phyloP scores from a whole-genome alignment of 768 basidiomycete species.

The Trametes coccinea region DNA sequence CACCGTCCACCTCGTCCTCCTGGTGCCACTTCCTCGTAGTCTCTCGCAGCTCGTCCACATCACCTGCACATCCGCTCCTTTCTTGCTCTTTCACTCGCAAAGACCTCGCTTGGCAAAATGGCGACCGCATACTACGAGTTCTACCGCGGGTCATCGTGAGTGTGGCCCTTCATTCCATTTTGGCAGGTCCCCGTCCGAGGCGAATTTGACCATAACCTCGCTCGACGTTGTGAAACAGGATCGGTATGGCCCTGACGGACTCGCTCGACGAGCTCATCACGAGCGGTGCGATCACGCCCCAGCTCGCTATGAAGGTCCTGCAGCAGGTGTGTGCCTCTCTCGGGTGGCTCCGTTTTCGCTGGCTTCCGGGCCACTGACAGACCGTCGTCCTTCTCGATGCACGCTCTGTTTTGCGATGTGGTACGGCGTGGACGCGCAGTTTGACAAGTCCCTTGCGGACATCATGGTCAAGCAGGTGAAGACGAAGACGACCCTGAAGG shows the following conservation, averaged over 20 bases:
- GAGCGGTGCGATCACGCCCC: conserved; percentile 93
- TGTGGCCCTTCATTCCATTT: conserved; percentile 23
- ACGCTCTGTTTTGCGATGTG: too few relatives aligned
- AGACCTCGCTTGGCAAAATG: conserved; percentile 43
- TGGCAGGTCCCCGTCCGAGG: neutral
- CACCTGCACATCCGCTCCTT: neutral
- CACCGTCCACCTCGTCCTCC: neutral
- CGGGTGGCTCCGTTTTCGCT: too few relatives aligned
- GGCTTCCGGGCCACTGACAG: neutral
- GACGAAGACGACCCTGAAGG: conserved; percentile 92
- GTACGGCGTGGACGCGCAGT: conserved; percentile 47
- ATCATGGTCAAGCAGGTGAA: conserved; percentile 93
- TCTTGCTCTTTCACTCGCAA: neutral
- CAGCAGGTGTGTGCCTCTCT: conserved; percentile 67
- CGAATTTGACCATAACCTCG: conserved; percentile 13
- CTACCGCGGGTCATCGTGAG: conserved; percentile 89
- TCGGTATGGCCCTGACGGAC: conserved; percentile 97
- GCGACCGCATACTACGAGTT: conserved; percentile 90
- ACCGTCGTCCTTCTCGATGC: neutral
- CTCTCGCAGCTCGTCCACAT: neutral
- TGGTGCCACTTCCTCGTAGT: neutral
- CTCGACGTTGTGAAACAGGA: conserved; percentile 48
- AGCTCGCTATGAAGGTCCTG: conserved; percentile 98
- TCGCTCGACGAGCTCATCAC: conserved; percentile 98
- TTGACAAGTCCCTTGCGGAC: conserved; percentile 94